Evolutionary conservation across 768 basidiomycete species (phyloP), one percentile per base, ranked within the genome.

Genomic region (Amanita muscaria): DNA sequence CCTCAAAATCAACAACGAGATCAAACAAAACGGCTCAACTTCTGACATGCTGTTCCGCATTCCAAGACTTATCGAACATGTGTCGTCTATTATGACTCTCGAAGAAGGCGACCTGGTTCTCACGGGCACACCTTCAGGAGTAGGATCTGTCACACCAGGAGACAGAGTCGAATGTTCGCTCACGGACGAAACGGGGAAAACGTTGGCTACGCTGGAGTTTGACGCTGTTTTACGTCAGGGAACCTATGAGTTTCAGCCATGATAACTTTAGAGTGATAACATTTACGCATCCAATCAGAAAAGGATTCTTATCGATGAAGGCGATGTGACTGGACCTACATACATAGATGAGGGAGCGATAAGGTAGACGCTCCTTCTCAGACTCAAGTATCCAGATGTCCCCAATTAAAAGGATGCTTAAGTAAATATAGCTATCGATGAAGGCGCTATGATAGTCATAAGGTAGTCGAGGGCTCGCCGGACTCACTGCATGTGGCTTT

Each of bases 61-160:
- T 29, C 90, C 92, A 1, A 72, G 77, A 16, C 72, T 98, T 40
- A 84, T 98, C 51, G 79, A 86, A 51, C 92, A 94, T 57, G 74
- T 94, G 44, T 94, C 92, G 2, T 87, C 89, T 3, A 93, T 99
- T 63, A 96, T 98, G 92, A 83, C 84, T 0, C 73, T 99, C n/a
- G 91, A 96, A 88, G 89, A 92, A 62, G 89, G 89, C 10, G 92
- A 96, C 52, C 66, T 94, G n/a, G 67, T 96, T 48, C 68, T 96
- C 25, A 94, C 91, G 0, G 89, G 91, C 4, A 98, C 94, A 1
- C 94, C 94, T 1, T 75, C 83, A 0, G 94, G 94, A 14, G 91
- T 97, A 3, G 90, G 92, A 15, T 79, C 81, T 1, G 58, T 97
- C 44, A 48, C 58, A 0, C 74, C 82, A 2, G 89, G 88, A 0